phyloP scores from a whole-genome alignment of 805 yeast species.

The Metschnikowia similis region DNA sequence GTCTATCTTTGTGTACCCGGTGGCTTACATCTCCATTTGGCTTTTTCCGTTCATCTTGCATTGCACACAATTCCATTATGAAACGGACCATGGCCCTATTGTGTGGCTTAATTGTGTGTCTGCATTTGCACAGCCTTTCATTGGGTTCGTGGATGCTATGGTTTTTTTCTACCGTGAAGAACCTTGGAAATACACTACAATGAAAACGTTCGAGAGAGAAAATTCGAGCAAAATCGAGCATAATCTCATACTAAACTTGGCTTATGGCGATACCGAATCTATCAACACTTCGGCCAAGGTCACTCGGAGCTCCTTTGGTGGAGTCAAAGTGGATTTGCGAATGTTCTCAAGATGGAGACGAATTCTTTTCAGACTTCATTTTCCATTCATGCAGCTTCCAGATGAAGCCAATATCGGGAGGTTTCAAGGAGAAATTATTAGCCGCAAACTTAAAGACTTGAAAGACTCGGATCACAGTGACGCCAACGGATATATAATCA shows the following conservation, averaged over 20 bases:
- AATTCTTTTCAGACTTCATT: conserved; percentile 25
- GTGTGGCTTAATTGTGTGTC: conserved; percentile 63
- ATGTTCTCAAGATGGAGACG: conserved; percentile 39
- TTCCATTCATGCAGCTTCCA: conserved; percentile 48
- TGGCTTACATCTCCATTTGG: conserved; percentile 80
- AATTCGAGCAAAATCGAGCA: conserved; percentile 26
- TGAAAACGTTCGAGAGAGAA: conserved; percentile 35
- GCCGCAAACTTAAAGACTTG: conserved; percentile 3
- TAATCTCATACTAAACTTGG: conserved; percentile 3
- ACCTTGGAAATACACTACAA: conserved; percentile 63
- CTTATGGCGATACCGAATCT: conserved; percentile 19
- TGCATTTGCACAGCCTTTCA: conserved; percentile 77
- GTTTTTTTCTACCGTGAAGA: conserved; percentile 75
- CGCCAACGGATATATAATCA: neutral
- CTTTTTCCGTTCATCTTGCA: conserved; percentile 70
- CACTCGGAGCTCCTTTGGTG: conserved; percentile 26
- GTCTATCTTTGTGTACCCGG: conserved; percentile 77
- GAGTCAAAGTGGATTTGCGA: conserved; percentile 25
- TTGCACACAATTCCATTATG: conserved; percentile 50
- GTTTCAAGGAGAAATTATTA: conserved; percentile 16
- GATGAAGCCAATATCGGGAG: conserved; percentile 27
- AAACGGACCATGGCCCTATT: conserved; percentile 45
- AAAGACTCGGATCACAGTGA: neutral
- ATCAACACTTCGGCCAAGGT: conserved; percentile 23
- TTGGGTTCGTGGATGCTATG: conserved; percentile 70